Evolutionary conservation across 371 early-diverging fungal genomes (phyloP).

Genomic region (Rhizopus microsporus): DNA sequence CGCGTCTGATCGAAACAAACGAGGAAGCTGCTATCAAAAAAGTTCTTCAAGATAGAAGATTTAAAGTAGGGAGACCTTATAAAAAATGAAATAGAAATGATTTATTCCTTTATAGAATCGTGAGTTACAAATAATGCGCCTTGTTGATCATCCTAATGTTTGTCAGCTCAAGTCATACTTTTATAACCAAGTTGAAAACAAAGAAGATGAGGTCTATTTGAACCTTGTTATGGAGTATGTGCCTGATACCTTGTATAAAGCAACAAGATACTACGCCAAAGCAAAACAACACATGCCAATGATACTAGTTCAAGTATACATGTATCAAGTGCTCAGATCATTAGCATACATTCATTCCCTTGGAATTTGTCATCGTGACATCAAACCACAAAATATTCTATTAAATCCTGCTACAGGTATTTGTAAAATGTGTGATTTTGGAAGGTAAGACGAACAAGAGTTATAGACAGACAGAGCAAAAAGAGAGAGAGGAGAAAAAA

Average conservation of each 20-base stretch:
- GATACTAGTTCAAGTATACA: constrained; percentile 89
- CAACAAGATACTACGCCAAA: constrained; percentile 78
- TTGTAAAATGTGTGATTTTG: constrained; percentile 99
- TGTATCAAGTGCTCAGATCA: constrained; percentile 96
- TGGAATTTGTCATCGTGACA: constrained; percentile 67
- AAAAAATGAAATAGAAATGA: neutral
- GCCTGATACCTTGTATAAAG: constrained; percentile 88
- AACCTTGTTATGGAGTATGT: constrained; percentile 85
- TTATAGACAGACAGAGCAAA: constrained; percentile 68
- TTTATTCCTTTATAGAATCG: constrained; percentile 60
- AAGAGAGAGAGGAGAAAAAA: neutral
- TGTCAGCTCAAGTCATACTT: constrained; percentile 77
- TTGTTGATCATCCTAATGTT: constrained; percentile 80
- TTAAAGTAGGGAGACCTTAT: constrained; percentile 68
- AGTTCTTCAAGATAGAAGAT: constrained; percentile 95
- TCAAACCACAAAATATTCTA: constrained; percentile 76
- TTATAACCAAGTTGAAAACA: constrained; percentile 69
- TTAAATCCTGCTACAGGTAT: constrained; percentile 79
- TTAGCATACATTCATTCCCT: constrained; percentile 94
- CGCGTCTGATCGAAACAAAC: constrained; percentile 76
- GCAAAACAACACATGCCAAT: constrained; percentile 91
- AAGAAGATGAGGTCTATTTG: constrained; percentile 81
- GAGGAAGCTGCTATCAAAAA: constrained; percentile 94
- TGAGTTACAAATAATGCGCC: constrained; percentile 87
- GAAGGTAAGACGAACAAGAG: constrained; percentile 58